Conservation (phyloP, 2,329 filamentous ascomycete species). For the Clarireedia paspali region DNA sequence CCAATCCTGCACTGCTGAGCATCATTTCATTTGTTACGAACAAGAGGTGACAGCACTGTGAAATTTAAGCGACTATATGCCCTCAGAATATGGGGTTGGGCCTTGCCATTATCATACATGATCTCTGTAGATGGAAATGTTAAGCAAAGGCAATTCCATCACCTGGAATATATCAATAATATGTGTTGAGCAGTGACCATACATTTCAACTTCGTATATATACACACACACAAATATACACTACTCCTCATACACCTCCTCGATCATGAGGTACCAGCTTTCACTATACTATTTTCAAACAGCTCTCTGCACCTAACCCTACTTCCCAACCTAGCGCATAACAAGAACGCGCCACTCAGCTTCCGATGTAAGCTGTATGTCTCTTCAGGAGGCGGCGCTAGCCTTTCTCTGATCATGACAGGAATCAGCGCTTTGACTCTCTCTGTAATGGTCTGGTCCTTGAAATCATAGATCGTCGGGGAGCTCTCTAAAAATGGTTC, state of each 20-base stretch:
- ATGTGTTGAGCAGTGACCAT: not conserved
- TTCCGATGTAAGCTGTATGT: slow-evolving; percentile 95
- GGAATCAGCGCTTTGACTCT: slow-evolving; percentile 83
- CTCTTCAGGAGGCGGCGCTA: slow-evolving; percentile 91
- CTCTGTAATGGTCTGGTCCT: slow-evolving; percentile 92
- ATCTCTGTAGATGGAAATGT: too few species aligned
- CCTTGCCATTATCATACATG: too few species aligned
- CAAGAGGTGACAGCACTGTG: too few species aligned
- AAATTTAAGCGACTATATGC: too few species aligned
- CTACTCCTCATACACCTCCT: too few species aligned
- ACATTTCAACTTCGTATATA: not conserved
- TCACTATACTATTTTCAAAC: slow-evolving; percentile 47
- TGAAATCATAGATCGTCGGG: slow-evolving; percentile 83
- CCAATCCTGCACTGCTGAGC: too few species aligned
- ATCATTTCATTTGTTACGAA: too few species aligned
- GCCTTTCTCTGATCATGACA: slow-evolving; percentile 81
- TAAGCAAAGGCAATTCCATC: too few species aligned
- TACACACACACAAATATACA: not conserved
- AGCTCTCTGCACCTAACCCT: slow-evolving; percentile 72
- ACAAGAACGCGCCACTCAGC: slow-evolving; percentile 85
- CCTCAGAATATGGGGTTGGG: too few species aligned
- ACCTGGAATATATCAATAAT: not conserved
- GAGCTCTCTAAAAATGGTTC: slow-evolving; percentile 78
- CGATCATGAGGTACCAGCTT: slow-evolving; percentile 17
- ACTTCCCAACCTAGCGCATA: slow-evolving; percentile 82